Evolutionary conservation across 495 filamentous ascomycete species (phyloP).

Genomic region (Rusavskia elegans): DNA sequence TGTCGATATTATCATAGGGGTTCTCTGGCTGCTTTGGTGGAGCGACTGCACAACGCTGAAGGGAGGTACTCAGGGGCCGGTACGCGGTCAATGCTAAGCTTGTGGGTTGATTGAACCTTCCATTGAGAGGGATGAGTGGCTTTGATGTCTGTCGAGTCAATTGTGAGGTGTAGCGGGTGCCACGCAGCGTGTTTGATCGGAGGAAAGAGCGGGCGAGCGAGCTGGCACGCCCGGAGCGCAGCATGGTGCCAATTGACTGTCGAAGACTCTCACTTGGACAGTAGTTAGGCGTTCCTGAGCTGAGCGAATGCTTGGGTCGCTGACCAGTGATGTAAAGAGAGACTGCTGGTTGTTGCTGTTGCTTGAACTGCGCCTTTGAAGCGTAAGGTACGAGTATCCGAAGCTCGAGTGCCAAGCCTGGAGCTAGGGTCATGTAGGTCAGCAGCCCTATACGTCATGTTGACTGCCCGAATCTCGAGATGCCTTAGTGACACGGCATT

Average conservation of each 20-base stretch:
- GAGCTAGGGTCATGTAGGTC: not conserved
- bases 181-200: slow-evolving; percentile 27
- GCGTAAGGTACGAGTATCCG: no score
- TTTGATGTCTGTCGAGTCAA: slow-evolving; percentile 18
- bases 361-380: no score
- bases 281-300: no score
- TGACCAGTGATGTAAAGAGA: not conserved
- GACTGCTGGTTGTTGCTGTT: not conserved
- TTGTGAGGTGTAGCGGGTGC: slow-evolving; percentile 28
- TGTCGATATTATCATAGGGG: slow-evolving; percentile 29
- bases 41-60: slow-evolving; percentile 25
- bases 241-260: slow-evolving; percentile 20
- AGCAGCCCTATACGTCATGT: slow-evolving; percentile 1
- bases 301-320: no score
- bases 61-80: slow-evolving; percentile 36
- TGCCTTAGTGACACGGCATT: no score
- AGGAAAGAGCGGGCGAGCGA: slow-evolving; percentile 30
- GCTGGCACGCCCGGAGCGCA: slow-evolving; percentile 31
- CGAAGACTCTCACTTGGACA: no score
- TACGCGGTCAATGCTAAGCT: slow-evolving; percentile 25
- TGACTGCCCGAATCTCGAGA: no score
- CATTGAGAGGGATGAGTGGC: slow-evolving; percentile 12
- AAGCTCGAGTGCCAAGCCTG: slow-evolving; percentile 4
- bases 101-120: slow-evolving; percentile 1
- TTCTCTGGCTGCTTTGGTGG: slow-evolving; percentile 14